phyloP scores from a whole-genome alignment of 768 basidiomycete genomes.

The Mycena chlorophos region DNA sequence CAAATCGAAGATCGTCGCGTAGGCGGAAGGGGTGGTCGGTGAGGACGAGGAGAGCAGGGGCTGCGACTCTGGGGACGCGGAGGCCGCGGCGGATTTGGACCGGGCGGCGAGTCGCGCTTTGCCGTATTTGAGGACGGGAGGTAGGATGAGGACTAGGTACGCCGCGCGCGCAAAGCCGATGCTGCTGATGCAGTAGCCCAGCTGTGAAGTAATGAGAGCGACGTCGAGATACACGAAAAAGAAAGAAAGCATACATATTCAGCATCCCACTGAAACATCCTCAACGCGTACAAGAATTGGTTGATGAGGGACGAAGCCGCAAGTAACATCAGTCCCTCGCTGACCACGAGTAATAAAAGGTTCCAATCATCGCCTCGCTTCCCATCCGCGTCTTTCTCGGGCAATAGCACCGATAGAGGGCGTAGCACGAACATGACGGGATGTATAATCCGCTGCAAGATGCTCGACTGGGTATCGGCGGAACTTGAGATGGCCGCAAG shows the following conservation, averaged over 20 bases:
- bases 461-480: slow-evolving; percentile 7
- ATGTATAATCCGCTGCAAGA: slow-evolving; percentile 39
- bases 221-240: not conserved
- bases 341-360: slow-evolving; percentile 54
- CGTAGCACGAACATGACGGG: slow-evolving; percentile 60
- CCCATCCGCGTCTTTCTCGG: slow-evolving; percentile 45
- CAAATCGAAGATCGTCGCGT: slow-evolving; percentile 64
- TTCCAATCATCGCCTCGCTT: slow-evolving; percentile 59
- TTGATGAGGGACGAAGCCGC: slow-evolving; percentile 58
- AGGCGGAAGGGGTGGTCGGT: slow-evolving; percentile 19
- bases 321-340: slow-evolving; percentile 49
- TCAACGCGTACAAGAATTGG: slow-evolving; percentile 66
- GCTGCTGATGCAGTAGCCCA: slow-evolving; percentile 72
- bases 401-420: slow-evolving; percentile 69
- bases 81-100: slow-evolving; percentile 9
- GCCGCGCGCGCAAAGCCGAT: slow-evolving; percentile 54
- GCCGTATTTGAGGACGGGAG: slow-evolving; percentile 53
- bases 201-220: slow-evolving; percentile 36
- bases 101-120: slow-evolving; percentile 37
- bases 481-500: not conserved
- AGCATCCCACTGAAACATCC: slow-evolving; percentile 65
- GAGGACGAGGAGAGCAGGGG: slow-evolving; percentile 8
- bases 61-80: slow-evolving; percentile 24
- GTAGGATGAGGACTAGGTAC: slow-evolving; percentile 57
- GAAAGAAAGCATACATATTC: slow-evolving; percentile 49